Evolutionary conservation across 805 yeast genomes (phyloP), one percentile per base, ranked within the genome.

Genomic region (Lipomyces lipofer): DNA sequence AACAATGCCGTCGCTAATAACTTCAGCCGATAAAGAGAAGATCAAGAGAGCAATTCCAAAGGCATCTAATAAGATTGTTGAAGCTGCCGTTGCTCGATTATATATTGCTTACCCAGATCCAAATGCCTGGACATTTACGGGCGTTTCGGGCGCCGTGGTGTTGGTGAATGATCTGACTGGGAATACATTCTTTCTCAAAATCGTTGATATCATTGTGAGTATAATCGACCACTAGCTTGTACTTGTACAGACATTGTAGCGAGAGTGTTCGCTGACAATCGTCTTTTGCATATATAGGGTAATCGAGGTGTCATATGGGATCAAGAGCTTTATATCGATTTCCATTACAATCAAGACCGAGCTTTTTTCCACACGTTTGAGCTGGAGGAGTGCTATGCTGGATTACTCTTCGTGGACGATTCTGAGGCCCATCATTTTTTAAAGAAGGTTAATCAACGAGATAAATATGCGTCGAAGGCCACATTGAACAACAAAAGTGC

Each of bases 341-440:
- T 94, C 69, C 84, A 85, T 63, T 94, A 94, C 71, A 81, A 87
- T 66, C 98, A 94, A 70, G 99, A 94, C 70, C 80, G 99, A 29
- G 83, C 95, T 36, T 94, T 88, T 71, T 94, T 94, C 77, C 98
- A 94, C 69, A 78, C 95, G 5, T 94, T 94, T 72, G 99, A 94
- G 73, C 75, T 89, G 43, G 98, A 94, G 64, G 95, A 88, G 21
- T 91, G 96, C 67, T 78, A 77, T 49, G 90, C 83, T 9, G 99
- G 98, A 0, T 75, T 94, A 21, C 71, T 94, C 48, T 94, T 94
- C 69, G 96, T 90, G 63, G 97, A 92, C 71, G 82, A 86, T 52
- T 76, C 74, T 49, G 99, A 94, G 63, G 98, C 98, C 0, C 74
- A 87, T 2, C 92, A 86, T 65, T 90, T 94, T 73, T 77, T 74